A percentile compares a stretch with the other conserved stretches of the same genome.
Conservation (phyloP, 306 rosid genomes). For the barrel medic (Medicago truncatula) region MtrunA17r5.0-ANR NC_053044.1:36317001-36317500, state of each 20-base stretch:
- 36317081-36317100: conserved; percentile 51
- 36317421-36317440: conserved; percentile 36
- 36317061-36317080: conserved; percentile 62
- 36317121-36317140: conserved; percentile 30
- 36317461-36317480: background rate
- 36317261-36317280: conserved; percentile 54
- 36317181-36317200: conserved; percentile 71
- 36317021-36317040: conserved; percentile 95
- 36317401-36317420: conserved; percentile 30
- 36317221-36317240: conserved; percentile 75
- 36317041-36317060: conserved; percentile 73
- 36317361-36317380: background rate
- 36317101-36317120: conserved; percentile 50
- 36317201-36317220: conserved; percentile 76
- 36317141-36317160: conserved; percentile 42
- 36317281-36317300: conserved; percentile 51
- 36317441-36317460: conserved; percentile 29
- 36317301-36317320: conserved; percentile 69
- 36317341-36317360: conserved; percentile 13
- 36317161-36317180: conserved; percentile 47
- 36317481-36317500: conserved; percentile 16
- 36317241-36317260: conserved; percentile 61
- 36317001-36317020: conserved; percentile 84
- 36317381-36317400: conserved; percentile 21
- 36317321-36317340: conserved; percentile 37